Percentiles rank a stretch among this genome's conserved stretches.
Conservation (phyloP, 768 basidiomycete genomes). For the Russula foetens region DNA sequence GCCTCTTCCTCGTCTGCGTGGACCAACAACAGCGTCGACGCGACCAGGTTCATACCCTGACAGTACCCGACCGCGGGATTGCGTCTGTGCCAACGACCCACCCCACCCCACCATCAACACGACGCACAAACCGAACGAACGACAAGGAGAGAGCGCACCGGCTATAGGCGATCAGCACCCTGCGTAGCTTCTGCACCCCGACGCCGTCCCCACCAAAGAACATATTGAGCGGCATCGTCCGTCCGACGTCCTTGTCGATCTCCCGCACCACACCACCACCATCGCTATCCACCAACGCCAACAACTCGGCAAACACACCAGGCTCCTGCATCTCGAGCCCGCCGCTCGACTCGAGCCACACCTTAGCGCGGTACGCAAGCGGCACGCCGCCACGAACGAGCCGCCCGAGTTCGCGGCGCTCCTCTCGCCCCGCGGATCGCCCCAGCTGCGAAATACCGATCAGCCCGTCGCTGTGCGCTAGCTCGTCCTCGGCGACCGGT, state of each 20-base stretch:
- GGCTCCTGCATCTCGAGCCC: conserved; percentile 90
- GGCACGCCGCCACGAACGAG: conserved; percentile 86
- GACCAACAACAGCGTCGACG: conserved; percentile 87
- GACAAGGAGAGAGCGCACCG: conserved; percentile 43
- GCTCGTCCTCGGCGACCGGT: conserved; percentile 60
- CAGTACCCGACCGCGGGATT: conserved; percentile 92
- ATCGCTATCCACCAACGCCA: conserved; percentile 38
- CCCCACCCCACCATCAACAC: background rate
- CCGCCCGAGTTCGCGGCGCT: conserved; percentile 69
- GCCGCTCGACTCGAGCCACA: conserved; percentile 92
- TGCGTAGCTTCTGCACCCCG: conserved; percentile 84
- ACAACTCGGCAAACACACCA: conserved; percentile 78
- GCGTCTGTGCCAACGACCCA: conserved; percentile 53
- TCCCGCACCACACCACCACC: conserved; percentile 52
- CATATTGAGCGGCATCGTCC: conserved; percentile 90
- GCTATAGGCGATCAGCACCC: conserved; percentile 88
- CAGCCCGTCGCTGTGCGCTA: conserved; percentile 73
- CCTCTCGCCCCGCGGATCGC: conserved; percentile 56
- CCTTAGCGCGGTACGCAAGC: conserved; percentile 74
- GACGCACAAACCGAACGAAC: background rate
- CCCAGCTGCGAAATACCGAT: conserved; percentile 91
- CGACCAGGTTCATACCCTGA: conserved; percentile 93
- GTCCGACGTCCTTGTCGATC: conserved; percentile 93
- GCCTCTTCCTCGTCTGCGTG: conserved; percentile 96
- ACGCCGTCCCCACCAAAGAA: conserved; percentile 97